Evolutionary conservation across 1,284 basidiomycete species (phyloP).

Genomic region (Austroboletus novae-zelandiae): DNA sequence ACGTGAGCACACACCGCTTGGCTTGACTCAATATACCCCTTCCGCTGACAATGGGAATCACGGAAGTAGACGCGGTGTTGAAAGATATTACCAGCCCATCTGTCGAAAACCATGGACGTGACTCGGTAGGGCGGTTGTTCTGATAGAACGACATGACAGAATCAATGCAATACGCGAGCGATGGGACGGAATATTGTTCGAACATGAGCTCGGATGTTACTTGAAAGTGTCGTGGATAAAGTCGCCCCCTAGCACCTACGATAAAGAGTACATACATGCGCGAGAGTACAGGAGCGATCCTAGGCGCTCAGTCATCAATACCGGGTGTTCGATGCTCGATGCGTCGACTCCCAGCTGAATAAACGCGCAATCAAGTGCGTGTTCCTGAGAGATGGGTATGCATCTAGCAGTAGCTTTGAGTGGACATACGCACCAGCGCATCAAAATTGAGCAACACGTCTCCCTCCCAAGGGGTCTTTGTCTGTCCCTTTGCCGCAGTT

Average conservation of each 20-base stretch:
- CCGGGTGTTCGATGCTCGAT: slow-evolving; percentile 79
- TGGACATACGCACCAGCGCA: slow-evolving; percentile 59
- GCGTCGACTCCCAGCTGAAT: slow-evolving; percentile 83
- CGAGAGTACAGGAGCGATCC: slow-evolving; percentile 90
- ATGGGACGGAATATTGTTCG: slow-evolving; percentile 88
- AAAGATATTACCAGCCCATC: slow-evolving; percentile 86
- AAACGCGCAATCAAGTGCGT: slow-evolving; percentile 91
- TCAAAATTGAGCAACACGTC: slow-evolving; percentile 89
- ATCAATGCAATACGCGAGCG: slow-evolving; percentile 88
- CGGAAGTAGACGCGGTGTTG: slow-evolving; percentile 82
- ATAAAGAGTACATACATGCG: slow-evolving; percentile 53
- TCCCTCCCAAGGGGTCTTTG: slow-evolving; percentile 84
- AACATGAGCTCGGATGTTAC: slow-evolving; percentile 96
- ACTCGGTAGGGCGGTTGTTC: slow-evolving; percentile 48
- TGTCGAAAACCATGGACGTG: slow-evolving; percentile 39
- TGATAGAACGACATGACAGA: slow-evolving; percentile 90
- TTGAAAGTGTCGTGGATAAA: neutral
- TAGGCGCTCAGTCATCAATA: slow-evolving; percentile 93
- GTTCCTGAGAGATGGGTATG: slow-evolving; percentile 62
- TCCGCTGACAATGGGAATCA: slow-evolving; percentile 83
- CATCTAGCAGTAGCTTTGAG: too few species aligned
- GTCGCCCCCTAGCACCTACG: neutral
- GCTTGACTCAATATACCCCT: slow-evolving; percentile 79
- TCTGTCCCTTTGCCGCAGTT: slow-evolving; percentile 74
- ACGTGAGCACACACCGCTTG: slow-evolving; percentile 61